phyloP scores from a whole-genome alignment of 495 filamentous ascomycete species.

The Penicillium odoratum region DNA sequence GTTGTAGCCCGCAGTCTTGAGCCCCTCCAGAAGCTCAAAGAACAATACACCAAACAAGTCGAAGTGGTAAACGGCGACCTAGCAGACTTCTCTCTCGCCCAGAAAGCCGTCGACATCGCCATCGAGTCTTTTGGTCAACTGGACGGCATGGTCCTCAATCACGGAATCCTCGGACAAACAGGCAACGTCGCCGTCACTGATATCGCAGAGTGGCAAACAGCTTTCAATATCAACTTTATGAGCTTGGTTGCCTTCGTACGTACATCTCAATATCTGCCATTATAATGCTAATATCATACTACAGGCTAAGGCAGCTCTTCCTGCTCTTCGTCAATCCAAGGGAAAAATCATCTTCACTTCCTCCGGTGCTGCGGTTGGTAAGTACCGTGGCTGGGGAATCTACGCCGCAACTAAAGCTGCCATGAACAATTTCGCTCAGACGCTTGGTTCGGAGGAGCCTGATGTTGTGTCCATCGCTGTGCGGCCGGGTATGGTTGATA shows the following conservation, averaged over 20 bases:
- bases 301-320: slow-evolving; percentile 73
- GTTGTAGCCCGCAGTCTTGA: slow-evolving; percentile 69
- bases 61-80: slow-evolving; percentile 76
- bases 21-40: slow-evolving; percentile 65
- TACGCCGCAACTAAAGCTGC: slow-evolving; percentile 91
- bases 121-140: slow-evolving; percentile 65
- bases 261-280: slow-evolving; percentile 3
- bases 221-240: slow-evolving; percentile 83
- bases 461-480: slow-evolving; percentile 69
- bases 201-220: slow-evolving; percentile 69
- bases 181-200: slow-evolving; percentile 63
- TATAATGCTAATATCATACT: neutral
- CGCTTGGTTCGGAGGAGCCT: slow-evolving; percentile 77
- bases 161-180: slow-evolving; percentile 80
- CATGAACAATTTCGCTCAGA: slow-evolving; percentile 75
- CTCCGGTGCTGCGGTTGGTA: slow-evolving; percentile 67
- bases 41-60: slow-evolving; percentile 64
- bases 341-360: slow-evolving; percentile 74
- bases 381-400: slow-evolving; percentile 71
- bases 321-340: slow-evolving; percentile 64
- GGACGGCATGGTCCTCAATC: slow-evolving; percentile 85
- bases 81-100: slow-evolving; percentile 59
- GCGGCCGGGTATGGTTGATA: slow-evolving; percentile 85
- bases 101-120: slow-evolving; percentile 62
- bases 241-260: slow-evolving; percentile 75